Base-by-base conservation (phyloP, 257 asterid species). In the Phtheirospermum japonicum region DNA sequence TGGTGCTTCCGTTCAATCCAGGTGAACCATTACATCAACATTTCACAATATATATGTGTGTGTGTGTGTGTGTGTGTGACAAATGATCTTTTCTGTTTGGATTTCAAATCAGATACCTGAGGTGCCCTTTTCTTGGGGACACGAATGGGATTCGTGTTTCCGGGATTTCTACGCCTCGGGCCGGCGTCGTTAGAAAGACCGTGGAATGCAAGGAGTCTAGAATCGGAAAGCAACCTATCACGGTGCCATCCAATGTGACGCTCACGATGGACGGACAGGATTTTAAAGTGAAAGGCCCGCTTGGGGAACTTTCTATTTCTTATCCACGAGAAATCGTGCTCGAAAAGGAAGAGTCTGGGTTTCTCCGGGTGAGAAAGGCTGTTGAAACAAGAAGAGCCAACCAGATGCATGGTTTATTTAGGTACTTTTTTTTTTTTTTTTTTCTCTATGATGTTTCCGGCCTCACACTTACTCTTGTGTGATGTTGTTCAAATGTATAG, bases 381-480 rank as follows among this genome's bases (percentile, higher is more conserved):
- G 68, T 74, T 20, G 99, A 89, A 62, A 86, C 97, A 0, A 82
- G 96, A 80, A 76, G 91, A 73, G 99, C 97, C 45, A 92, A 92
- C 72, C 88, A 92, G 75, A 92, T 92, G 99, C 99, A 92, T 42
- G 99, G 99, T 42, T 79, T 92, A 57, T 92, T 92, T 79, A 86
- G 99, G 99, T n/a, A 13, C 7, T 46, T 42, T 45, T 42, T 33
- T 12, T n/a, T 4, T 54, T 54, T 51, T 39, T n/a, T n/a, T n/a
- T n/a, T n/a, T n/a, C n/a, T n/a, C n/a, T n/a, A n/a, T n/a, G n/a
- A n/a, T n/a, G n/a, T n/a, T n/a, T n/a, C n/a, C n/a, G n/a, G n/a
- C n/a, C n/a, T n/a, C n/a, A n/a, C n/a, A n/a, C n/a, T n/a, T n/a
- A n/a, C n/a, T n/a, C n/a, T n/a, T 10, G 40, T 57, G 73, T 36